Conservation (phyloP, 305 asterid species). For the Fraxinus sp. region DNA sequence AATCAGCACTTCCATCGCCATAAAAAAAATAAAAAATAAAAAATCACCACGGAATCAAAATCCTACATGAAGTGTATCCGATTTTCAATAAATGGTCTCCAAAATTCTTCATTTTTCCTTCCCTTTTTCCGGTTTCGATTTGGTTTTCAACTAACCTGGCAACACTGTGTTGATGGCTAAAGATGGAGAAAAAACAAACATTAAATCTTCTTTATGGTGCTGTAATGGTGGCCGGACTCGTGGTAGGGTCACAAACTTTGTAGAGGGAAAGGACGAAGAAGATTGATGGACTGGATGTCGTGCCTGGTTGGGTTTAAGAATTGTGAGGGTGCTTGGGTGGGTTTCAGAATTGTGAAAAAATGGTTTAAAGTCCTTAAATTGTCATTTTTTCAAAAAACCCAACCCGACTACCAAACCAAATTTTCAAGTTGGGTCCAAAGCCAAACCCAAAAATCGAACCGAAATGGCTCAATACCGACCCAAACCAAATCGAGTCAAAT, state of each 20-base stretch:
- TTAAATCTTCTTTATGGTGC: not conserved
- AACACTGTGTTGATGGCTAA: not conserved
- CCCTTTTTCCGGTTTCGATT: not conserved
- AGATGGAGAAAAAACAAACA: not conserved
- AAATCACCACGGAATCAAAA: not conserved
- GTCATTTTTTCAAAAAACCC: not conserved
- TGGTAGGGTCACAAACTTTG: not conserved
- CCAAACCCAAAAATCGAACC: not conserved
- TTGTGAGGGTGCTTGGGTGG: not conserved
- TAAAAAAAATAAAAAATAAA: too few relatives aligned
- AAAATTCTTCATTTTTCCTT: not conserved
- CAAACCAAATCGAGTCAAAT: not conserved
- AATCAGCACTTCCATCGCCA: not conserved
- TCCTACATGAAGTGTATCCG: not conserved
- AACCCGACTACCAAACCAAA: not conserved
- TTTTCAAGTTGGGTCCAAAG: not conserved
- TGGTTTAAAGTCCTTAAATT: not conserved
- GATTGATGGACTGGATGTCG: too few relatives aligned
- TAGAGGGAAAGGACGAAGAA: not conserved
- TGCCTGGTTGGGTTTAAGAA: not conserved
- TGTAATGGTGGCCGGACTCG: not conserved
- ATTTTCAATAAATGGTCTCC: not conserved
- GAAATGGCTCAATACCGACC: not conserved
- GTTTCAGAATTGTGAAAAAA: not conserved
- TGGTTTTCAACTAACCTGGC: not conserved